Conservation (phyloP, 2,329 filamentous ascomycete genomes). For the Aspergillus unguis region DNA sequence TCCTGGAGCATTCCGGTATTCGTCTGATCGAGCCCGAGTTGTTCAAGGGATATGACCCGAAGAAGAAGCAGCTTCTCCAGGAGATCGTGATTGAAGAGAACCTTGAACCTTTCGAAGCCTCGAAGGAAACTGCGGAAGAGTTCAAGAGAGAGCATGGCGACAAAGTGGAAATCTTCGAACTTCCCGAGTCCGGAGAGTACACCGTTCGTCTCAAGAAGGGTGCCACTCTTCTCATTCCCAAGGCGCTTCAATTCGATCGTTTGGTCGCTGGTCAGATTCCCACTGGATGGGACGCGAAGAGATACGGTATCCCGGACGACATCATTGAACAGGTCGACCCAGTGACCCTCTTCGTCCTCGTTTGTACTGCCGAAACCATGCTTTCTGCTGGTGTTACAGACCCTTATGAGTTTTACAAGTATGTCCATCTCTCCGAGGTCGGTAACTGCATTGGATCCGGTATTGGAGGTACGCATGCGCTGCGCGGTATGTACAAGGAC, state of each 20-base stretch:
- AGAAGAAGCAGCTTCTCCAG: constrained; percentile 97
- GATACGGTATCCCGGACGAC: constrained; percentile 93
- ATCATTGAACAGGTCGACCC: constrained; percentile 98
- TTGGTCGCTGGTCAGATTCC: constrained; percentile 96
- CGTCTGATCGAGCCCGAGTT: constrained; percentile 96
- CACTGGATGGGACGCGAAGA: constrained; percentile 94
- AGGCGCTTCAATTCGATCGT: constrained; percentile 94
- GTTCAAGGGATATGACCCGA: constrained; percentile 94
- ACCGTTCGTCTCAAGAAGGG: constrained; percentile 94
- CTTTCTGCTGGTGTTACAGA: constrained; percentile 94
- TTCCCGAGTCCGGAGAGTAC: constrained; percentile 88
- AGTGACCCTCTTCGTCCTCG: constrained; percentile 90
- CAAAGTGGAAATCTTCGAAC: constrained; percentile 96
- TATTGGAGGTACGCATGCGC: constrained; percentile 89
- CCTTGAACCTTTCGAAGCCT: constrained; percentile 92
- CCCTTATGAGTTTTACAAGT: constrained; percentile 99
- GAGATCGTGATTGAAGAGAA: constrained; percentile 98
- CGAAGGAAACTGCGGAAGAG: constrained; percentile 94
- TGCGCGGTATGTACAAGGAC: constrained; percentile 98
- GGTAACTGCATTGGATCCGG: constrained; percentile 98
- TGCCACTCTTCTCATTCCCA: constrained; percentile 90
- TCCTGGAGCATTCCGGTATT: constrained; percentile 94
- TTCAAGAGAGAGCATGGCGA: constrained; percentile 97
- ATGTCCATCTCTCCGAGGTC: constrained; percentile 95
- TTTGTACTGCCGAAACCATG: constrained; percentile 87